Base-by-base conservation (phyloP, 2,329 filamentous ascomycete species). In the Fusarium hainanense region DNA sequence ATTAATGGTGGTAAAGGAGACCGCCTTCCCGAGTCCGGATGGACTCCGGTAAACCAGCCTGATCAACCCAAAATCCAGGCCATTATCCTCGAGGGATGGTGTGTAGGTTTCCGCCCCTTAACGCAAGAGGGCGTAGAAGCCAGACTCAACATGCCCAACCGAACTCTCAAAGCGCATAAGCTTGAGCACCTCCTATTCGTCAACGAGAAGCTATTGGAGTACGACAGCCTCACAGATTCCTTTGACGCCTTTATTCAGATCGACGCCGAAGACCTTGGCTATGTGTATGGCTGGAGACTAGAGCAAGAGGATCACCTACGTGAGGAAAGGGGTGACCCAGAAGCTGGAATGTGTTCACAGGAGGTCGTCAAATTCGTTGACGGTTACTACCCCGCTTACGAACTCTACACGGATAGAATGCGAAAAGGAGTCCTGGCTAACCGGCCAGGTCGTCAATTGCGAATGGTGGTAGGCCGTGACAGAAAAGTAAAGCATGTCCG, bases 21-120 rank as follows among this genome's bases (percentile, higher is more conserved):
- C 80, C 90, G 94, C 51, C 83, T 87, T 2, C 87, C 90, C 0
- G 80, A 86, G 59, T 81, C 80, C 13, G 76, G 85, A 48, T 97
- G 93, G 92, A 81, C 84, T 27, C 75, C 76, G 16, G 84, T 91
- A 63, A 88, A 89, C 70, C 80, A 77, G 47, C 80, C 79, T 0
- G 85, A 85, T 11, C 83, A 87, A 55, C 78, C 76, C 4, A 82
- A 79, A n/a, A 80, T 87, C 25, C 79, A 87, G 25, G 88, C 95
- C 9, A 85, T 97, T 23, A 88, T 97, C 54, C 90, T 97, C 68
- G 94, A 98, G 79, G 94, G 94, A 20, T 97, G 94, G 94, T 96
- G 92, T 78, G 89, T 97, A 14, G 94, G 93, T 4, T 97, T 97
- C 81, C 88, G 90, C 8, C 79, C 91, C 1, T 79, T 94, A 14